Conservation (phyloP, 192 early-diverging fungal genomes). For the Backusella westeae region DNA sequence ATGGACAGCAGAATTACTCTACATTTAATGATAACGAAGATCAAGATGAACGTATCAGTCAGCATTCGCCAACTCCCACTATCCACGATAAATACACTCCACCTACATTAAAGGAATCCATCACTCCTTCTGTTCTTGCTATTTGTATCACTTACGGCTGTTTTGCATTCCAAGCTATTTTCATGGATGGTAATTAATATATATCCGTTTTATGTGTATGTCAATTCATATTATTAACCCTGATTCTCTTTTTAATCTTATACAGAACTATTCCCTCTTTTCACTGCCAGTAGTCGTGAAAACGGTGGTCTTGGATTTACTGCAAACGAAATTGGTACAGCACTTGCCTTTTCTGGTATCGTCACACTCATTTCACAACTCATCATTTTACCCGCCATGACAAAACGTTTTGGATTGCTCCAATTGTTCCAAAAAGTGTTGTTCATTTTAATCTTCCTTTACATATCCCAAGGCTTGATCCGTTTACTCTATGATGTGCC, state of each 20-base stretch:
- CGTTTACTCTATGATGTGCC: conserved; percentile 26
- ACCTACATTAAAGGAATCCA: conserved; percentile 18
- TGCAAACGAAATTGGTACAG: conserved; percentile 46
- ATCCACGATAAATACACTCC: conserved; percentile 7
- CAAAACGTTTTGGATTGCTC: conserved; percentile 42
- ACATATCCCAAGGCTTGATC: conserved; percentile 22
- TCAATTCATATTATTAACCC: background rate
- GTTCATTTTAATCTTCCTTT: conserved; percentile 8
- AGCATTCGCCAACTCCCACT: conserved; percentile 12
- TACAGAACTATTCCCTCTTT: conserved; percentile 21
- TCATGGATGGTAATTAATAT: conserved; percentile 22
- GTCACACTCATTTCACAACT: conserved; percentile 50
- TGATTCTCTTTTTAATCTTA: background rate
- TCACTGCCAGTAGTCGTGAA: conserved; percentile 17
- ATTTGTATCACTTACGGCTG: conserved; percentile 18
- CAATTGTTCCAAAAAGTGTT: conserved; percentile 39
- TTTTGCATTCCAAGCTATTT: conserved; percentile 22
- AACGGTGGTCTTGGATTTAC: conserved; percentile 54
- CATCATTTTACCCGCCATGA: conserved; percentile 40
- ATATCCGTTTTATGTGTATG: background rate
- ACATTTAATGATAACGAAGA: background rate
- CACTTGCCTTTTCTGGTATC: conserved; percentile 44
- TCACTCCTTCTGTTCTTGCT: conserved; percentile 21
- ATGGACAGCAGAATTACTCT: background rate
- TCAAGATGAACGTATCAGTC: background rate